Percentiles rank a stretch among this genome's conserved stretches.
These are phyloP conservation scores for Zygosaccharomyces rouxii DNA, from an alignment of 805 yeast genomes.

Conservation along the genomic window DNA sequence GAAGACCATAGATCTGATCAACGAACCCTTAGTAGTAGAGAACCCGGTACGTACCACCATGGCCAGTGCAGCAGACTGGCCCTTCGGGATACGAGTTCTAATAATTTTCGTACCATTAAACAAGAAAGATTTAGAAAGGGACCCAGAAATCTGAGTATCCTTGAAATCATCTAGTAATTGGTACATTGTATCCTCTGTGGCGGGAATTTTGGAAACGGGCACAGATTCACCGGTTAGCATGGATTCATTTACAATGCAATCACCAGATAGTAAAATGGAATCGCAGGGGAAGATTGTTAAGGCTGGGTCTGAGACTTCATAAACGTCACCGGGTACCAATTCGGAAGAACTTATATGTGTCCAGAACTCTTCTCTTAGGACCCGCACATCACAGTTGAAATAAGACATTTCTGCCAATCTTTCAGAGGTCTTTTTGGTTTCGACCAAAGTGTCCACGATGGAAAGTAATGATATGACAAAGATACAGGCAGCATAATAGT, in stretches of 20 bases:
- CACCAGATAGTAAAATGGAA: slow-evolving; percentile 81
- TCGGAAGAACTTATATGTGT: slow-evolving; percentile 69
- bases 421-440: slow-evolving; percentile 70
- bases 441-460: slow-evolving; percentile 74
- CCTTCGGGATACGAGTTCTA: slow-evolving; percentile 64
- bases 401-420: slow-evolving; percentile 70
- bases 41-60: slow-evolving; percentile 88
- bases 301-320: slow-evolving; percentile 85
- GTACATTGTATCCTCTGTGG: slow-evolving; percentile 57
- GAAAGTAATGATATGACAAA: slow-evolving; percentile 80
- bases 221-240: slow-evolving; percentile 98
- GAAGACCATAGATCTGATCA: slow-evolving; percentile 91
- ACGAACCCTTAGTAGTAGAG: slow-evolving; percentile 90
- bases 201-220: slow-evolving; percentile 80
- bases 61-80: slow-evolving; percentile 63
- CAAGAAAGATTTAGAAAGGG: slow-evolving; percentile 68
- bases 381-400: slow-evolving; percentile 78
- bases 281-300: slow-evolving; percentile 79
- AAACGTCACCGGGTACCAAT: slow-evolving; percentile 93
- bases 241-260: slow-evolving; percentile 93
- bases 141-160: slow-evolving; percentile 52
- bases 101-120: slow-evolving; percentile 88
- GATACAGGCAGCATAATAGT: slow-evolving; percentile 90
- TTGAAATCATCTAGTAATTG: slow-evolving; percentile 53
- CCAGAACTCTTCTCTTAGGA: slow-evolving; percentile 92